These are phyloP conservation scores for Diospyros kaki DNA, from an alignment of 148 eudicot genomes.

Conservation along the genomic window DNA sequence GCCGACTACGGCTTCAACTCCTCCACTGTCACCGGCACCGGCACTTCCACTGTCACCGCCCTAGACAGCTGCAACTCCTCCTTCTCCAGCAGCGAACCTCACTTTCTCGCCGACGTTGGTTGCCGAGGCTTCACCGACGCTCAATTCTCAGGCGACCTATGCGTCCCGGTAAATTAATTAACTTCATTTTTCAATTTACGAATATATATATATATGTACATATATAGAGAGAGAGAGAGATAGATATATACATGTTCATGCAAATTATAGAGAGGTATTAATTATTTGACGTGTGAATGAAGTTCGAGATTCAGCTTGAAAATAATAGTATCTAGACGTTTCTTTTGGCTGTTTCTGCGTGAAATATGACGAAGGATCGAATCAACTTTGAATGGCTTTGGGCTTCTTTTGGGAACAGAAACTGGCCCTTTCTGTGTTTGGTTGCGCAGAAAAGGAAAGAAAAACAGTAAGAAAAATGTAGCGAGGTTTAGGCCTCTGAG, in stretches of 20 bases:
- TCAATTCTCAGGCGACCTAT: slow-evolving; percentile 51
- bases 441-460: neutral
- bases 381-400: neutral
- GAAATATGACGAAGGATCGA: neutral
- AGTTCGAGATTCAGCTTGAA: neutral
- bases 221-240: too few species aligned
- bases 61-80: slow-evolving; percentile 14
- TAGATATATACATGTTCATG: too few species aligned
- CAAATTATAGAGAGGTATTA: neutral
- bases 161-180: slow-evolving; percentile 47
- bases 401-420: slow-evolving; percentile 10
- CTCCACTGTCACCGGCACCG: slow-evolving; percentile 10
- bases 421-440: neutral
- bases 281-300: neutral
- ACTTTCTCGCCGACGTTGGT: slow-evolving; percentile 7
- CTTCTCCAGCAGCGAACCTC: slow-evolving; percentile 18
- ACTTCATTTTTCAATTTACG: neutral
- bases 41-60: neutral
- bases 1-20: slow-evolving; percentile 15
- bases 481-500: neutral
- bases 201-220: too few species aligned
- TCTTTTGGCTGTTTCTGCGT: neutral
- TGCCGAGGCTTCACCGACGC: slow-evolving; percentile 28
- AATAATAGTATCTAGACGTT: neutral
- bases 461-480: neutral